phyloP scores from a whole-genome alignment of 2,329 filamentous ascomycete genomes.

The Sporothrix pseudoabietina region DNA sequence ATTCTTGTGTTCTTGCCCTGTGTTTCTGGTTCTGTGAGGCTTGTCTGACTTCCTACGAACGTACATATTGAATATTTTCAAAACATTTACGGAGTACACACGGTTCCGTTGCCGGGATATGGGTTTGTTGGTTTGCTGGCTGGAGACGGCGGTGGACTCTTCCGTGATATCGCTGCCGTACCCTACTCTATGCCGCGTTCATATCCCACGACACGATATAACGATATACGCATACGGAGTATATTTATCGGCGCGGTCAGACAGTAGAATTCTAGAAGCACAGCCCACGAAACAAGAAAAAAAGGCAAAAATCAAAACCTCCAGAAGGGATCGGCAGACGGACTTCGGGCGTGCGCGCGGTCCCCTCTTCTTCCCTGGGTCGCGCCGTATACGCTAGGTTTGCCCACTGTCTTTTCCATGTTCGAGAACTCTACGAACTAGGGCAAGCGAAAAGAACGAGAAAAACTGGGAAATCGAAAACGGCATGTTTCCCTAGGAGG shows the following conservation, averaged over 20 bases:
- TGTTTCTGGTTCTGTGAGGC: not conserved
- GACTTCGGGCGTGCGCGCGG: not conserved
- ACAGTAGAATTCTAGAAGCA: not conserved
- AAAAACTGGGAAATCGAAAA: not conserved
- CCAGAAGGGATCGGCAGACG: not conserved
- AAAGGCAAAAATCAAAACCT: not conserved
- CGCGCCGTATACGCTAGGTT: not conserved
- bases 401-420: not conserved
- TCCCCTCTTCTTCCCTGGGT: conserved; percentile 1
- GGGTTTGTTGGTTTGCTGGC: not conserved
- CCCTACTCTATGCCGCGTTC: not conserved
- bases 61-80: conserved; percentile 9
- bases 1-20: not conserved
- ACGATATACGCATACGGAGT: not conserved
- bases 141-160: not conserved
- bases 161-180: not conserved
- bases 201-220: not conserved
- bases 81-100: conserved; percentile 1
- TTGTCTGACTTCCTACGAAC: not conserved
- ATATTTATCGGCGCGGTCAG: not conserved
- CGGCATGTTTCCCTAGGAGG: not conserved
- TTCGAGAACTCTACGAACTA: not conserved
- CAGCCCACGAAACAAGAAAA: not conserved
- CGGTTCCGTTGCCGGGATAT: conserved; percentile 2
- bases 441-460: not conserved